Base-by-base conservation (phyloP, 139 green algal genomes). In the Chlamydomonas schloesseri region DNA sequence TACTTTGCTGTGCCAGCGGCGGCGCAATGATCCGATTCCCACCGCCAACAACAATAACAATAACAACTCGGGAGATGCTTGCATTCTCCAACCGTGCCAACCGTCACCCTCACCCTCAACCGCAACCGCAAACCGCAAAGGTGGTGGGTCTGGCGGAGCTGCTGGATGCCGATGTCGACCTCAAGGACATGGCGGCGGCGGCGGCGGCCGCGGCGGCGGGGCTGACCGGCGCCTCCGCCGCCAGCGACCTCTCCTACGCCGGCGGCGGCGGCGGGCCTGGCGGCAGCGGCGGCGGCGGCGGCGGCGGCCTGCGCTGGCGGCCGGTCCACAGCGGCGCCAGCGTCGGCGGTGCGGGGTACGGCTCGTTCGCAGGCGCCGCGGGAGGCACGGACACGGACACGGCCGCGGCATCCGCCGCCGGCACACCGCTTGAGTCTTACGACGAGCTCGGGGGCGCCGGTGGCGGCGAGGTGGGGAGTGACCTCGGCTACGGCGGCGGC, bases 81-180 rank as follows among this genome's bases (percentile, higher is more conserved):
- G n/a, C n/a, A n/a, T n/a, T n/a, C n/a, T n/a, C n/a, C n/a, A n/a
- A n/a, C n/a, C n/a, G n/a, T n/a, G n/a, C n/a, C n/a, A n/a, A n/a
- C n/a, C n/a, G n/a, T n/a, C n/a, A n/a, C n/a, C n/a, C n/a, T n/a
- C n/a, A n/a, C n/a, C n/a, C n/a, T n/a, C n/a, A n/a, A n/a, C n/a
- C n/a, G n/a, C n/a, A n/a, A n/a, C n/a, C n/a, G n/a, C n/a, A n/a
- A 5, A 8, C 42, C 6, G 42, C 42, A 0, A 69, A 57, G 62
- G 74, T 78, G 28, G 74, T 46, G 18, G 75, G 67, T 1, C 67
- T 89, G 75, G 74, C 84, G 21, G 74, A 81, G 29, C 75, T 89
- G 53, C 68, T 89, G 28, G 84, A 89, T 34, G 75, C 47, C 9
- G 84, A 84, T 55, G 46, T 71, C 13, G 71, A 84, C 46, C 31